Conservation (phyloP, 768 basidiomycete species). For the Termitomyces sp. region DNA sequence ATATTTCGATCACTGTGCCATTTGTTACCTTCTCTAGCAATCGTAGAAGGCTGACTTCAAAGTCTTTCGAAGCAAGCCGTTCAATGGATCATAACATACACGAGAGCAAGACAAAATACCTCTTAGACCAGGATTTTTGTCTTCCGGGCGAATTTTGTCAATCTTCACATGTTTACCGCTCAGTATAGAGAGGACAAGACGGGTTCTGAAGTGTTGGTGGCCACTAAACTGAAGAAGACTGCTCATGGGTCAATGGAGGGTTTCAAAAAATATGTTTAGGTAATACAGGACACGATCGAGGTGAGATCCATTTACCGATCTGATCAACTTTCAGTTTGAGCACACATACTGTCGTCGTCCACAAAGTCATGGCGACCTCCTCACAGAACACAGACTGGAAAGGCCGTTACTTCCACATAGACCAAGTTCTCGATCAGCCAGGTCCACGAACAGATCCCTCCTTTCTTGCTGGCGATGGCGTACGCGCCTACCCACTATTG, state of each 20-base stretch:
- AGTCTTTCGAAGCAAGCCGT: constrained; percentile 49
- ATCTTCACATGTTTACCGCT: constrained; percentile 84
- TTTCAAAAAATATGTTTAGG: constrained; percentile 17
- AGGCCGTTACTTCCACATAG: constrained; percentile 75
- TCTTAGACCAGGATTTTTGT: constrained; percentile 93
- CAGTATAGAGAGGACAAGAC: constrained; percentile 85
- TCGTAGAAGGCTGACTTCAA: constrained; percentile 86
- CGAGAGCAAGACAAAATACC: constrained; percentile 39
- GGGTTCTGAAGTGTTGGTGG: constrained; percentile 78
- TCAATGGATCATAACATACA: constrained; percentile 1
- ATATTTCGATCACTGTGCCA: constrained; percentile 93
- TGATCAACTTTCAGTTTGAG: not conserved
- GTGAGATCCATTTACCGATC: constrained; percentile 2
- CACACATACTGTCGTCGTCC: no score
- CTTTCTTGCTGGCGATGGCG: constrained; percentile 79
- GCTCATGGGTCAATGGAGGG: constrained; percentile 32
- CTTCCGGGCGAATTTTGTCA: constrained; percentile 83
- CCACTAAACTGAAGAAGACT: constrained; percentile 64
- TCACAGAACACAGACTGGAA: constrained; percentile 34
- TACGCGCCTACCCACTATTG: constrained; percentile 30
- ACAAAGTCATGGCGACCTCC: constrained; percentile 4
- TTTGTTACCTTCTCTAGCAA: constrained; percentile 90
- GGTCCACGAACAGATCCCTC: constrained; percentile 89
- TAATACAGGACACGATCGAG: constrained; percentile 15
- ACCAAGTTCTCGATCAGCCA: constrained; percentile 79